Conservation (phyloP, 106 monocot genomes). For the Acorus gramineus region DNA sequence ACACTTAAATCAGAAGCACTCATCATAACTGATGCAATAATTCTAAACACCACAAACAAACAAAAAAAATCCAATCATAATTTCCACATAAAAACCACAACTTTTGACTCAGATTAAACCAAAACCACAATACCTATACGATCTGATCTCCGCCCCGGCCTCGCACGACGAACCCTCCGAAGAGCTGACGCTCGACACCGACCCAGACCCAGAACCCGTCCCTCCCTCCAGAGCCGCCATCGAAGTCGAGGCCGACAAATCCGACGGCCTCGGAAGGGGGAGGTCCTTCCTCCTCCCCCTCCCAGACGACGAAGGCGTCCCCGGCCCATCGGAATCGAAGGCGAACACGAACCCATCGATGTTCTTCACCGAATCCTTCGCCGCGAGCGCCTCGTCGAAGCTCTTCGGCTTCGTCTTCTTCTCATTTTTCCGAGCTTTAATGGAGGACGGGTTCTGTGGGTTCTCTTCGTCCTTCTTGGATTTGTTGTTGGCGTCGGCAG, state of each 20-base stretch:
- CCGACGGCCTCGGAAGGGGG: conserved; percentile 37
- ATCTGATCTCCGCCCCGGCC: conserved; percentile 27
- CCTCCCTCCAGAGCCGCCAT: conserved; percentile 1
- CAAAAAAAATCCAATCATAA: background rate
- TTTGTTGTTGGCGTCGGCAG: background rate
- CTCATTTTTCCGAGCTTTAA: background rate
- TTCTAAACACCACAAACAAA: background rate
- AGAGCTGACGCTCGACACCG: conserved; percentile 52
- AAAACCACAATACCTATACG: conserved; percentile 33
- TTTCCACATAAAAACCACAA: background rate
- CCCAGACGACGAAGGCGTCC: background rate
- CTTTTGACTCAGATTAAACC: background rate
- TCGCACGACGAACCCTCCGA: conserved; percentile 55
- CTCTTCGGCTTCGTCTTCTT: conserved; percentile 25
- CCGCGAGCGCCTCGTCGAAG: conserved; percentile 16
- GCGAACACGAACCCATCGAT: background rate
- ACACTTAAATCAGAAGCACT: background rate
- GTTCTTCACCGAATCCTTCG: background rate
- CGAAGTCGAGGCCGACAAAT: conserved; percentile 3
- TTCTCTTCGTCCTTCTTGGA: background rate
- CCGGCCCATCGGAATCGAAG: conserved; percentile 9
- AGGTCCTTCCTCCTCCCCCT: conserved; percentile 11
- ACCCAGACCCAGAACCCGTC: conserved; percentile 22
- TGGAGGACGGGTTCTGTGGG: background rate
- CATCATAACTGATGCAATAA: background rate